Percentiles rank a stretch among this genome's conserved stretches.
phyloP scores from a whole-genome alignment of 1,139 yeast genomes.

The Arxiozyma slooffiae region DNA sequence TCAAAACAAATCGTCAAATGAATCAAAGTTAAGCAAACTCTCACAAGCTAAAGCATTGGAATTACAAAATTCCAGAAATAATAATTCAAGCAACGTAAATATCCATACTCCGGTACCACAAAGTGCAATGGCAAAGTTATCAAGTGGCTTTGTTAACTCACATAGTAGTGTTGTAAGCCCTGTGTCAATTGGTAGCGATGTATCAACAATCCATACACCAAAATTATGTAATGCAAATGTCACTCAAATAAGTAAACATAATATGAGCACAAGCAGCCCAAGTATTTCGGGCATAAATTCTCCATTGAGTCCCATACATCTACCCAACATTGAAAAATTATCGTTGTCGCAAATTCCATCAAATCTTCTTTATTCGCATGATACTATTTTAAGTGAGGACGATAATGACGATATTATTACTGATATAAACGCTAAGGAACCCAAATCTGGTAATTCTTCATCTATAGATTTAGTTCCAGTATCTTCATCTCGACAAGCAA shows the following conservation, averaged over 20 bases:
- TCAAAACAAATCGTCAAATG: constrained; percentile 2
- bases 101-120: constrained; percentile 5
- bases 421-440: not conserved
- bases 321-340: constrained; percentile 14
- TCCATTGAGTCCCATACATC: constrained; percentile 3
- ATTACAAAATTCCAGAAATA: constrained; percentile 6
- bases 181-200: not conserved
- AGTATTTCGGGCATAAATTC: not conserved
- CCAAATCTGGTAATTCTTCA: not conserved
- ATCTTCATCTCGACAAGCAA: constrained; percentile 1
- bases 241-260: not conserved
- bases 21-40: constrained; percentile 5
- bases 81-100: not conserved
- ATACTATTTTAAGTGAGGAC: constrained; percentile 14
- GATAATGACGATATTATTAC: constrained; percentile 1
- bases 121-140: constrained; percentile 2
- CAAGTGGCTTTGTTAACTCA: not conserved
- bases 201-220: constrained; percentile 6
- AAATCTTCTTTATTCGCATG: constrained; percentile 13
- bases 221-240: not conserved
- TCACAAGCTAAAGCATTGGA: constrained; percentile 6
- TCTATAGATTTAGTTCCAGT: not conserved
- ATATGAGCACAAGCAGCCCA: not conserved
- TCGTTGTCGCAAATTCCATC: constrained; percentile 11
- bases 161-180: constrained; percentile 1